phyloP scores from a whole-genome alignment of 805 yeast species.

The Pichia cephalocereana region DNA sequence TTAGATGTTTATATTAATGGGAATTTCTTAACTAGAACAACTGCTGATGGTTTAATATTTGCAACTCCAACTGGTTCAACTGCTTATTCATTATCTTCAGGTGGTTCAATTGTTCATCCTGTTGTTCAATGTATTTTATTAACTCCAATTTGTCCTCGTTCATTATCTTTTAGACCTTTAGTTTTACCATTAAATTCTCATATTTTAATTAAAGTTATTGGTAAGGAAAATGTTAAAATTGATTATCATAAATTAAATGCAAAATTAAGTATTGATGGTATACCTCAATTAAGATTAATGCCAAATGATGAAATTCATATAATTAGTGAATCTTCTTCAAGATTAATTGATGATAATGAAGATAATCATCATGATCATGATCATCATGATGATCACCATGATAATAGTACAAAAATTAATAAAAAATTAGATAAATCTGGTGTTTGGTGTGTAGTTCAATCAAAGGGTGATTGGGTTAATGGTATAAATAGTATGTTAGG shows the following conservation, averaged over 20 bases:
- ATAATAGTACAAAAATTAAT: not conserved
- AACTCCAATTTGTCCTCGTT: constrained; percentile 89
- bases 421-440: constrained; percentile 30
- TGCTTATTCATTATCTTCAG: constrained; percentile 81
- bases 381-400: not conserved
- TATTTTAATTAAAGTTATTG: constrained; percentile 51
- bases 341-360: constrained; percentile 28
- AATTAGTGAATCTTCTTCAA: constrained; percentile 55
- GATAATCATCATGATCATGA: constrained; percentile 11
- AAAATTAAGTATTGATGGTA: constrained; percentile 76
- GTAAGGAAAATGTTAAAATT: constrained; percentile 30
- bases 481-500: constrained; percentile 85
- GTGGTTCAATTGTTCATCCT: constrained; percentile 92
- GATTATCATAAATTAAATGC: constrained; percentile 26
- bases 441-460: constrained; percentile 78
- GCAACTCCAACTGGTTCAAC: constrained; percentile 95
- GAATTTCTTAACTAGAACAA: constrained; percentile 76
- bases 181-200: constrained; percentile 73
- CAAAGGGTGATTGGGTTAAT: constrained; percentile 84
- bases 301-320: constrained; percentile 79
- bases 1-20: constrained; percentile 82
- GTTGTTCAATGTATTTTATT: constrained; percentile 70
- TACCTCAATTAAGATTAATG: constrained; percentile 55
- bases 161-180: constrained; percentile 83
- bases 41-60: constrained; percentile 82